Evolutionary conservation across 164 flowering plant genomes (phyloP).

Genomic region (Malania oleifera): DNA sequence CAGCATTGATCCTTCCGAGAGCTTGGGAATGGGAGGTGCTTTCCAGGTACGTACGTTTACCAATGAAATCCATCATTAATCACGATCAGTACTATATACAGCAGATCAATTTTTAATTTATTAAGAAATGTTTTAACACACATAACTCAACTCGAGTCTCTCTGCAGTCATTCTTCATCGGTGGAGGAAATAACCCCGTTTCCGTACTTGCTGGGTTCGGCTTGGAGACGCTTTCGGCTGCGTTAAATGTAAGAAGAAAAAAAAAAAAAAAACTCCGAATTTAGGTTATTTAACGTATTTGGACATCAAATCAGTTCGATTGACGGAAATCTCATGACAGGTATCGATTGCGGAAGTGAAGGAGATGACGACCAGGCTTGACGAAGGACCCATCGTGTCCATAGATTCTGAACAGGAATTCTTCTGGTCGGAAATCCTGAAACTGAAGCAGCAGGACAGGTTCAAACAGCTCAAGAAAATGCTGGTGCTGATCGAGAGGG

Average conservation of each 20-base stretch:
- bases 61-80: too few relatives aligned
- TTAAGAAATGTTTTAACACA: too few relatives aligned
- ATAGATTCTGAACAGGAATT: conserved; percentile 31
- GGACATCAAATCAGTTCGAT: neutral
- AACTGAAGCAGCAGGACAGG: conserved; percentile 30
- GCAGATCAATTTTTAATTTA: too few relatives aligned
- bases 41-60: conserved; percentile 73
- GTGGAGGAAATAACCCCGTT: conserved; percentile 64
- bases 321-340: conserved; percentile 22
- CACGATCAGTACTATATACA: too few relatives aligned
- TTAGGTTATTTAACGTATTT: neutral
- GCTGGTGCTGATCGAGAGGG: too few relatives aligned
- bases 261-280: neutral
- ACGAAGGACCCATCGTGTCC: conserved; percentile 53
- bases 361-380: conserved; percentile 40
- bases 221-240: conserved; percentile 42
- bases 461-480: conserved; percentile 14
- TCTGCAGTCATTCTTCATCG: conserved; percentile 80
- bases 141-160: neutral
- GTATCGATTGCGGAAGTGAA: conserved; percentile 39
- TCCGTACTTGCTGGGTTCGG: conserved; percentile 79
- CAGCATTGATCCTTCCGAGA: conserved; percentile 69
- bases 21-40: conserved; percentile 32
- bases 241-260: conserved; percentile 85
- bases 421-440: conserved; percentile 40